Percentiles rank a stretch among this genome's conserved stretches.
These are phyloP conservation scores for Nakazawaea ishiwadae DNA, from an alignment of 805 yeast genomes.

Conservation along the genomic window DNA sequence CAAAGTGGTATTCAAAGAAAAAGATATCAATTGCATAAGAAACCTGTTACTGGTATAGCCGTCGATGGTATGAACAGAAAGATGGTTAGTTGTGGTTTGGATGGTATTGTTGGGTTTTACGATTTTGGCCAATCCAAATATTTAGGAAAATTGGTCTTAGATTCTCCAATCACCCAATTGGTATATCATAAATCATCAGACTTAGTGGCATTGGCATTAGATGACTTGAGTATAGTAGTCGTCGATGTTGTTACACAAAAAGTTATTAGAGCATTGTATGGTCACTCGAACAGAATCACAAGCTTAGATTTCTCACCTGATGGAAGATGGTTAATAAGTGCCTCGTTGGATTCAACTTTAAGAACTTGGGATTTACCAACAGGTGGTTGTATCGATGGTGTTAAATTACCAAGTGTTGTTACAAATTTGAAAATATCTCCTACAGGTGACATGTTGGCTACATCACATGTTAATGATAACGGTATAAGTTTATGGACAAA, in stretches of 20 bases:
- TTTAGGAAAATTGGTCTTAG: slow-evolving; percentile 61
- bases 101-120: slow-evolving; percentile 84
- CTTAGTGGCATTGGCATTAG: slow-evolving; percentile 78
- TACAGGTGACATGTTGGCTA: slow-evolving; percentile 84
- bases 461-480: slow-evolving; percentile 84
- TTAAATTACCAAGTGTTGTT: slow-evolving; percentile 70
- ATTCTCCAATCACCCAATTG: slow-evolving; percentile 74
- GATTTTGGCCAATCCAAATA: slow-evolving; percentile 71
- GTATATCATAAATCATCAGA: slow-evolving; percentile 80
- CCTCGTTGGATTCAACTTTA: slow-evolving; percentile 78
- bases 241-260: slow-evolving; percentile 78
- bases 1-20: slow-evolving; percentile 87
- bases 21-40: slow-evolving; percentile 64
- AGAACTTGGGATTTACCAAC: slow-evolving; percentile 98
- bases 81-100: slow-evolving; percentile 84
- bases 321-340: slow-evolving; percentile 90
- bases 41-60: slow-evolving; percentile 82
- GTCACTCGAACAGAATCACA: slow-evolving; percentile 87
- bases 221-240: slow-evolving; percentile 79
- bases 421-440: slow-evolving; percentile 80
- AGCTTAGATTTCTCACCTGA: slow-evolving; percentile 88
- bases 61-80: slow-evolving; percentile 87
- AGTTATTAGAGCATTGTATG: slow-evolving; percentile 82
- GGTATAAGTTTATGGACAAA: slow-evolving; percentile 94
- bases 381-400: slow-evolving; percentile 95